Evolutionary conservation across 2,329 filamentous ascomycete species (phyloP).

Genomic region (Hymenoscyphus fraxineus): DNA sequence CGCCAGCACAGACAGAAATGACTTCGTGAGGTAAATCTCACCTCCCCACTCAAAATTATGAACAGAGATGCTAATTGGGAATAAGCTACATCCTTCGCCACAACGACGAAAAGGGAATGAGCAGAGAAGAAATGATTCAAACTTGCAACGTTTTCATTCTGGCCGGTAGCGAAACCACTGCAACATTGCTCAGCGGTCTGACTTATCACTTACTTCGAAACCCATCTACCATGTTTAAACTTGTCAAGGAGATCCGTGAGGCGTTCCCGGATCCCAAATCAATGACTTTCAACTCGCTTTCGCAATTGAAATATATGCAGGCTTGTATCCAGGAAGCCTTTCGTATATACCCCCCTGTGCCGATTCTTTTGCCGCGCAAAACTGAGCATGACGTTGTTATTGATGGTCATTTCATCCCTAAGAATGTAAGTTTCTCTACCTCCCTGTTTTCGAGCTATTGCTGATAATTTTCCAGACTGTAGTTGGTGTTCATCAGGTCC

Average conservation of each 20-base stretch:
- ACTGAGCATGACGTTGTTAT: background rate
- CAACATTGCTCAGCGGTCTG: conserved; percentile 29
- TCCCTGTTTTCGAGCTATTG: background rate
- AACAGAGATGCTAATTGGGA: background rate
- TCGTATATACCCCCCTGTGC: conserved; percentile 12
- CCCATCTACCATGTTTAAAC: conserved; percentile 26
- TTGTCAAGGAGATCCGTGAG: conserved; percentile 41
- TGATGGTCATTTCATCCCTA: conserved; percentile 5
- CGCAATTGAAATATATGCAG: conserved; percentile 3
- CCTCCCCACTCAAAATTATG: background rate
- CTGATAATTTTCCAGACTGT: background rate
- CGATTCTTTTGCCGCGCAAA: background rate
- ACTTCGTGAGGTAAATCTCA: conserved; percentile 32
- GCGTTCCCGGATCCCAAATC: conserved; percentile 34
- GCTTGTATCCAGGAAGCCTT: conserved; percentile 13
- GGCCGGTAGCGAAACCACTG: conserved; percentile 35
- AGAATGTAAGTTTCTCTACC: conserved; percentile 16
- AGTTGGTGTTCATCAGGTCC: conserved; percentile 3
- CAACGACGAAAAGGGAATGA: conserved; percentile 10
- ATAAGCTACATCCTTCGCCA: conserved; percentile 10
- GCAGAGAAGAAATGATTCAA: conserved; percentile 5
- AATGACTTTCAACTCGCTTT: conserved; percentile 6
- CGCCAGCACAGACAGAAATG: conserved; percentile 29
- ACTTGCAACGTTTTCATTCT: conserved; percentile 21
- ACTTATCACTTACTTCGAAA: conserved; percentile 54